A percentile compares a stretch with the other conserved stretches of the same genome.
Evolutionary conservation across 768 basidiomycete species (phyloP).

Genomic region (Vararia minispora): DNA sequence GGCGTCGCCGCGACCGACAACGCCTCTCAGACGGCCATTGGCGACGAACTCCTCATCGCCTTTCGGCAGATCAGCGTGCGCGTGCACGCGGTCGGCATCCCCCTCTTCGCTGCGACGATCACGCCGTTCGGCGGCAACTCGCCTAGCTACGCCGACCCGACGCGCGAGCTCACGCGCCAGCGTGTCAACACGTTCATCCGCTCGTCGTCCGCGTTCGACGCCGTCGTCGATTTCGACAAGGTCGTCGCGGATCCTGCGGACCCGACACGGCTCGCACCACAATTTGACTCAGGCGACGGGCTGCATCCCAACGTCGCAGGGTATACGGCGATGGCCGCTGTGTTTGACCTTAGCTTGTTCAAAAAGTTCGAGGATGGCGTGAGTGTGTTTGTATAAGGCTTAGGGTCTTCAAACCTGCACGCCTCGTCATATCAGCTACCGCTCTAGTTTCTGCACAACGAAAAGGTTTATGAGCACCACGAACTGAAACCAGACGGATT

Average conservation of each 20-base stretch:
- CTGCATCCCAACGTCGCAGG: slow-evolving; percentile 38
- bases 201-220: slow-evolving; percentile 31
- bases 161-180: slow-evolving; percentile 30
- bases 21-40: slow-evolving; percentile 26
- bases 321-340: slow-evolving; percentile 30
- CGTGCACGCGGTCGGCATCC: slow-evolving; percentile 30
- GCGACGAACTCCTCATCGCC: slow-evolving; percentile 30
- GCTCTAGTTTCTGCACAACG: too few species aligned
- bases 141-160: slow-evolving; percentile 28
- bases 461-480: too few species aligned
- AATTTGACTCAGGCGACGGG: slow-evolving; percentile 34
- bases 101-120: slow-evolving; percentile 39
- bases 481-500: too few species aligned
- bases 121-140: slow-evolving; percentile 32
- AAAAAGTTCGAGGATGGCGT: slow-evolving; percentile 19
- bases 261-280: slow-evolving; percentile 25
- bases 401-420: too few species aligned
- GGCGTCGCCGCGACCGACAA: slow-evolving; percentile 27
- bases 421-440: too few species aligned
- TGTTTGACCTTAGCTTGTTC: slow-evolving; percentile 31
- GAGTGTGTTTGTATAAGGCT: too few species aligned
- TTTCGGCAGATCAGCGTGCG: slow-evolving; percentile 34
- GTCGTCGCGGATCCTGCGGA: slow-evolving; percentile 27
- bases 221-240: slow-evolving; percentile 36
- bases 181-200: slow-evolving; percentile 33